These are phyloP conservation scores for Ascomycota sp. DNA, from an alignment of 2,329 filamentous ascomycete species.

Conservation along the genomic window DNA sequence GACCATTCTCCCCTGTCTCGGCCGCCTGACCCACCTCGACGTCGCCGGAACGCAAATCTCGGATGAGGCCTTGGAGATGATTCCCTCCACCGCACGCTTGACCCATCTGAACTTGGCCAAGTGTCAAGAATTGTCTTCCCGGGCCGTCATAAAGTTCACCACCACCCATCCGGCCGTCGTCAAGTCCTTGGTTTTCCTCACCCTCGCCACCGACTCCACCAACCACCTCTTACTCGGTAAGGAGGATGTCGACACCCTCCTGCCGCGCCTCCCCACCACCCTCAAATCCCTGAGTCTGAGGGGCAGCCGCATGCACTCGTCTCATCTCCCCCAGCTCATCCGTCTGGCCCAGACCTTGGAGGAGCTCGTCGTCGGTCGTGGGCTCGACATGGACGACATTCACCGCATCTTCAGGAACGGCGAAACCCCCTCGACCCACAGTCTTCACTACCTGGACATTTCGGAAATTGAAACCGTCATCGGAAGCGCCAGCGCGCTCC, in stretches of 20 bases:
- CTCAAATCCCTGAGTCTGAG: conserved; percentile 58
- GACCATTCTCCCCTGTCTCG: conserved; percentile 47
- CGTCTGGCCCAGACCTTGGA: conserved; percentile 50
- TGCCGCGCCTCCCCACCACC: conserved; percentile 43
- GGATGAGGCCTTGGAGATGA: conserved; percentile 46
- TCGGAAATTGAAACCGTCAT: conserved; percentile 40
- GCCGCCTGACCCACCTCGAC: conserved; percentile 54
- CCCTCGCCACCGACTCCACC: conserved; percentile 50
- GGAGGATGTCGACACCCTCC: conserved; percentile 41
- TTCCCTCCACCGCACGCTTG: conserved; percentile 49
- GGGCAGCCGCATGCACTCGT: conserved; percentile 46
- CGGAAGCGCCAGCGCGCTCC: conserved; percentile 36
- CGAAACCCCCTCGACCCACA: conserved; percentile 25
- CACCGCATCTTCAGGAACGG: conserved; percentile 40
- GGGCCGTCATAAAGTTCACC: conserved; percentile 49
- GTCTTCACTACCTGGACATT: conserved; percentile 56
- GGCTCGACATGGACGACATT: conserved; percentile 44
- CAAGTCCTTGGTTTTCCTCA: conserved; percentile 46
- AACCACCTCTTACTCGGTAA: conserved; percentile 51
- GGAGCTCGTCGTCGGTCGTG: conserved; percentile 53
- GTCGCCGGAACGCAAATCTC: conserved; percentile 62
- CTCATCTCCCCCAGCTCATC: conserved; percentile 42
- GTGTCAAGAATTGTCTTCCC: conserved; percentile 48
- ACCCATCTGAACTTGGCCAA: conserved; percentile 64
- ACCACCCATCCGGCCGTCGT: conserved; percentile 48